These are phyloP conservation scores for Trametes sanguinea DNA, from an alignment of 768 basidiomycete species.

Conservation along the genomic window DNA sequence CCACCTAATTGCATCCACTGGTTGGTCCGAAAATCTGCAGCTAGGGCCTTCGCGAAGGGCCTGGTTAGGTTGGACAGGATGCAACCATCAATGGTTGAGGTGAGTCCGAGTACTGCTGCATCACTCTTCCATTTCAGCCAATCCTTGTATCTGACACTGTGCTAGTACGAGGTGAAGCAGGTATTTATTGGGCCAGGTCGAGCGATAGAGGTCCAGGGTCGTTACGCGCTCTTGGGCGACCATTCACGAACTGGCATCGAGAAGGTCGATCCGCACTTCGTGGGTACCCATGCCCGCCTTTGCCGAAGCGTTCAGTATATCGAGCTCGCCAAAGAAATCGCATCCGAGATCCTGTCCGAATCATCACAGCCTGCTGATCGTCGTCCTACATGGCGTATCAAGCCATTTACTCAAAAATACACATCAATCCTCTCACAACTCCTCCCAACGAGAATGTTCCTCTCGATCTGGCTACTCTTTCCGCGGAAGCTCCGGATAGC, in stretches of 20 bases:
- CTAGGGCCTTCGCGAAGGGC: not conserved
- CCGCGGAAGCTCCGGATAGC: not conserved
- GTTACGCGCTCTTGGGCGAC: not conserved
- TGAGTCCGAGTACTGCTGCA: not conserved
- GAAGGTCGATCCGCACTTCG: not conserved
- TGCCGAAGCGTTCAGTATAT: not conserved
- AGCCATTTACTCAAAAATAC: not conserved
- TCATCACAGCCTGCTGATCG: not conserved
- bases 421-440: not conserved
- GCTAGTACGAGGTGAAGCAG: not conserved
- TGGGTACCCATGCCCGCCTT: not conserved
- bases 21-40: not conserved
- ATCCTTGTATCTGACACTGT: too few relatives aligned
- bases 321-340: not conserved
- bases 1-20: not conserved
- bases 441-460: not conserved
- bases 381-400: too few relatives aligned
- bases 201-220: not conserved
- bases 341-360: not conserved
- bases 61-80: not conserved
- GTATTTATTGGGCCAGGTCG: not conserved
- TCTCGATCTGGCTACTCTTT: not conserved
- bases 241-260: not conserved
- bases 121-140: not conserved
- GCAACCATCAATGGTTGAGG: not conserved